Base-by-base conservation (phyloP, 768 basidiomycete species). In the Fistulinella prunicolor region DNA sequence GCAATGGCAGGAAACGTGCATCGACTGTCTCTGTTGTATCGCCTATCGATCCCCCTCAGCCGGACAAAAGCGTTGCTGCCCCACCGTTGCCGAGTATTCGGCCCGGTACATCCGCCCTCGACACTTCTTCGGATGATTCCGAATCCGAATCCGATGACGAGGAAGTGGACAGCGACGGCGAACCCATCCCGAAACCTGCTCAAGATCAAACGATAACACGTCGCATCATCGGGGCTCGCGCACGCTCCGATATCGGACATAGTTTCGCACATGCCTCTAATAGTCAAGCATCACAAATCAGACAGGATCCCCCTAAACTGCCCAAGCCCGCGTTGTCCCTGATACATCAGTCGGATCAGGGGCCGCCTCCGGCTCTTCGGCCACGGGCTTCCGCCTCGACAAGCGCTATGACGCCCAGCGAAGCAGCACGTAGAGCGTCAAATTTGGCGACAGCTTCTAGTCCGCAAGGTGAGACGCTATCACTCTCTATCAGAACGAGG, bases 351-450 rank as follows among this genome's bases (percentile, higher is more conserved):
- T 22, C 50, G 10, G 44, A 51, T 44, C 57, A 44, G 7, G 12
- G 28, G 6, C 43, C 49, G 13, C 37, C 42, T 13, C 43, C 49
- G 13, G 38, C 42, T 16, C 14, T 29, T 43, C 70, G 78, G 36
- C 62, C 60, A n/a, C 72, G 78, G 2, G 80, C 80, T 21, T 82
- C 80, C 40, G 70, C 66, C 35, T 85, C 84, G 9, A 75, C 81
- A 3, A 82, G 82, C 53, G 82, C 83, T 5, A 47, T 81, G 32
- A 65, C 72, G 3, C 81, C 81, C 0, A 73, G 69, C 38, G 70
- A 73, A 21, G 77, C 79, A 9, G 79, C 79, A 0, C 75, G 73
- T 47, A 70, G 75, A 29, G 82, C 79, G 1, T 79, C 77, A 29
- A 54, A 63, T 14, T 38, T 76, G 30, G 70, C 62, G 49, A 53